These are phyloP conservation scores for Ophiorrhiza pumila DNA, from an alignment of 257 asterid genomes.

Conservation along the genomic window DNA sequence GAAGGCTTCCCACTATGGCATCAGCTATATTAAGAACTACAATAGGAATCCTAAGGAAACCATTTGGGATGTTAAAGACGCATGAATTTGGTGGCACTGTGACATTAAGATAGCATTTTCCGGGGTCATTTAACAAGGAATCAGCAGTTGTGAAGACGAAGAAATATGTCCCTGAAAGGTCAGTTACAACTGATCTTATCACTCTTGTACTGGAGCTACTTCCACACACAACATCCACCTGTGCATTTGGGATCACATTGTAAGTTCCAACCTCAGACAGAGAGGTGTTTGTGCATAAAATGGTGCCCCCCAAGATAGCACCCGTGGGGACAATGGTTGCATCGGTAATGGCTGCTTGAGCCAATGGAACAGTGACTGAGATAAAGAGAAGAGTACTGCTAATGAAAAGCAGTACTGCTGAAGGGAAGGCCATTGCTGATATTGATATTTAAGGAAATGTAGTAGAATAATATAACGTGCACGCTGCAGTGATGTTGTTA, in stretches of 20 bases:
- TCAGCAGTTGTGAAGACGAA: too few relatives aligned
- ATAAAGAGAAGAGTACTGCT: background rate
- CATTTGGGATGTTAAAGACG: background rate
- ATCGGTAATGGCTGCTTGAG: background rate
- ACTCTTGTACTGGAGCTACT: background rate
- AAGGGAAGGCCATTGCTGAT: background rate
- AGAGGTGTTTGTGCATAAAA: background rate
- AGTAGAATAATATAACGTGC: too few relatives aligned
- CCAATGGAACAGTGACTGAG: background rate
- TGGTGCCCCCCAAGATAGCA: background rate
- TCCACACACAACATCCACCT: background rate
- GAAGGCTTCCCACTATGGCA: background rate
- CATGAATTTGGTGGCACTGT: too few relatives aligned
- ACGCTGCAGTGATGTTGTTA: background rate
- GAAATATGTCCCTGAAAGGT: background rate
- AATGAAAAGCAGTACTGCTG: background rate
- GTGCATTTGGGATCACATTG: background rate
- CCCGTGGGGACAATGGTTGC: background rate
- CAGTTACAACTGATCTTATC: background rate
- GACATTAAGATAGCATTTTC: constrained; percentile 1
- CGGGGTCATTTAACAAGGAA: background rate
- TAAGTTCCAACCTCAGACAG: background rate
- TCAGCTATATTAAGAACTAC: background rate
- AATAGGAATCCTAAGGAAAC: background rate
- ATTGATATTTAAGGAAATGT: too few relatives aligned